These are phyloP conservation scores for Botrytis deweyae DNA, from an alignment of 2,329 filamentous ascomycete genomes.

Conservation along the genomic window DNA sequence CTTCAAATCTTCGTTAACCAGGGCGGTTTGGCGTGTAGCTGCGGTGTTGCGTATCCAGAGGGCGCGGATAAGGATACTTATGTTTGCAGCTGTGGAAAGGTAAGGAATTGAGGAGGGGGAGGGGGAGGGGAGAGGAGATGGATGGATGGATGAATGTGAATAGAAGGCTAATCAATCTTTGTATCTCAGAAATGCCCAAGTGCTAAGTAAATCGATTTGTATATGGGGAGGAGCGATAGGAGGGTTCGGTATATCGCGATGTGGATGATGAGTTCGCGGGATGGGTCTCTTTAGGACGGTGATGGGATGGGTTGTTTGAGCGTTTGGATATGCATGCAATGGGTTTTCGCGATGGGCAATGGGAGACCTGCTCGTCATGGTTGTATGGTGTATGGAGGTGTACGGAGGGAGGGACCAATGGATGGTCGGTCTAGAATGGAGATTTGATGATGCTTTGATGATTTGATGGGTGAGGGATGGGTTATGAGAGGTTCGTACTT, in stretches of 20 bases:
- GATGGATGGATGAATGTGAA: not conserved
- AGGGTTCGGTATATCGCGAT: not conserved
- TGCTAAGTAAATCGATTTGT: not conserved
- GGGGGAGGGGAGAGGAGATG: not conserved
- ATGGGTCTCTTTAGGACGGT: too few species aligned
- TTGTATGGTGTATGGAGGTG: conserved; percentile 1
- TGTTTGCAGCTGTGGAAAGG: not conserved
- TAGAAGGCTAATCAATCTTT: not conserved
- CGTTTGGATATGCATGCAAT: not conserved
- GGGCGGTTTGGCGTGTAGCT: conserved; percentile 7
- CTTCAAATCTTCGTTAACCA: conserved; percentile 10
- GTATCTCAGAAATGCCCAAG: not conserved
- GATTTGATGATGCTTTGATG: not conserved
- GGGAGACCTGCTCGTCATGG: not conserved
- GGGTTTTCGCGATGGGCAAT: not conserved
- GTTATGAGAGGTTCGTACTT: not conserved
- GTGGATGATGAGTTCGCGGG: not conserved
- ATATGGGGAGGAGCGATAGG: not conserved
- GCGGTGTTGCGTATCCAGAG: conserved; percentile 6
- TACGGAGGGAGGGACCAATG: not conserved
- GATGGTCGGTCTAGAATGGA: not conserved
- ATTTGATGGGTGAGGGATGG: too few species aligned
- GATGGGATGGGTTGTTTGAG: not conserved
- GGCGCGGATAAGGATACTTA: conserved; percentile 17
- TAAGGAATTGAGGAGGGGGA: not conserved